These are phyloP conservation scores for Actinidia polygama DNA, from an alignment of 179 eudicot species.

Conservation along the genomic window DNA sequence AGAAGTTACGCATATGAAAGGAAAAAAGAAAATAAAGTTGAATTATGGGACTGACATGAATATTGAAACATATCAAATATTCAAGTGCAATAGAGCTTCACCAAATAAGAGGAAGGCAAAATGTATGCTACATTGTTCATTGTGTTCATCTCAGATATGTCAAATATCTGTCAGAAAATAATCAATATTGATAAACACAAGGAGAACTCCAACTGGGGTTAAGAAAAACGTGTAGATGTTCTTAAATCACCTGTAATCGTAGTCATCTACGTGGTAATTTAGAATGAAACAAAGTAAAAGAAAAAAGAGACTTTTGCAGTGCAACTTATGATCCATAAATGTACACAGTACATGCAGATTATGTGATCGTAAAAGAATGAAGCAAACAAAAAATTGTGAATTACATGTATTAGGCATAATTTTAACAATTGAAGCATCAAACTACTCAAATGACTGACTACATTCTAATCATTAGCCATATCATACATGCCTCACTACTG, in stretches of 20 bases:
- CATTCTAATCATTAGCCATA: not conserved
- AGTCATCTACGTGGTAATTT: not conserved
- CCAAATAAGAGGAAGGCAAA: not conserved
- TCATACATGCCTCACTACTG: not conserved
- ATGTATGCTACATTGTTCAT: not conserved
- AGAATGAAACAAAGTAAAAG: not conserved
- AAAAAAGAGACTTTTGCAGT: not conserved
- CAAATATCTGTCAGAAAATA: not conserved
- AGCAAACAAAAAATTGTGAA: not conserved
- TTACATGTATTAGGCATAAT: not conserved
- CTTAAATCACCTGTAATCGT: not conserved
- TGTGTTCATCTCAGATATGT: not conserved
- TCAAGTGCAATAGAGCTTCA: not conserved
- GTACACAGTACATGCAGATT: not conserved
- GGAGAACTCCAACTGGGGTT: not conserved
- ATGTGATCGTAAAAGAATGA: constrained; percentile 6
- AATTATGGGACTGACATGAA: not conserved
- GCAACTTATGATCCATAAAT: not conserved
- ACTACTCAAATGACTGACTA: not conserved
- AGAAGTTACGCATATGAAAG: not conserved
- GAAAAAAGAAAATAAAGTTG: not conserved
- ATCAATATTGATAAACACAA: not conserved
- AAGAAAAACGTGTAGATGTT: not conserved
- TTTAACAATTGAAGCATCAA: not conserved
- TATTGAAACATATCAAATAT: not conserved